phyloP scores from a whole-genome alignment of 2,329 filamentous ascomycete genomes.

The Mycosphaerelloides madeirae region DNA sequence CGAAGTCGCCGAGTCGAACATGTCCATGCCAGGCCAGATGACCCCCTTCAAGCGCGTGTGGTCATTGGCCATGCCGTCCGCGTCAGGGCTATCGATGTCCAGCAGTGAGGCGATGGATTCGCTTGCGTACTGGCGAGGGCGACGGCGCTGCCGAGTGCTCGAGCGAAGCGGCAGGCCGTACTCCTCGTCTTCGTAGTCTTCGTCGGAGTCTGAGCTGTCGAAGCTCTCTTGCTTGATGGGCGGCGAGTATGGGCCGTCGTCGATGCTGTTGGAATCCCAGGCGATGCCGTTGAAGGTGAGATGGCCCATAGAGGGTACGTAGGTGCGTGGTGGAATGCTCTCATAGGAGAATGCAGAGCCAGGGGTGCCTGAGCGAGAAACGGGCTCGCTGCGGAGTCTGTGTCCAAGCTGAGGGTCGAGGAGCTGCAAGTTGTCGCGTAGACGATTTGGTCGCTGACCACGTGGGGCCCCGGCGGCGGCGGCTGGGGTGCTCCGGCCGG shows the following conservation, averaged over 20 bases:
- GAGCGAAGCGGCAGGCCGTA: neutral
- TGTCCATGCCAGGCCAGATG: conserved; percentile 71
- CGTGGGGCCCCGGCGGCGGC: conserved; percentile 2
- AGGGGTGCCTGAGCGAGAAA: conserved; percentile 28
- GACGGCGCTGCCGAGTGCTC: conserved; percentile 2
- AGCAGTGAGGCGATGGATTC: conserved; percentile 10
- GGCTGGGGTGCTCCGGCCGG: conserved; percentile 24
- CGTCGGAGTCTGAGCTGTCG: conserved; percentile 21
- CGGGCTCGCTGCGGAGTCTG: conserved; percentile 20
- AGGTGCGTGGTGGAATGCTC: conserved; percentile 20
- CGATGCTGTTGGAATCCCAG: too few relatives aligned
- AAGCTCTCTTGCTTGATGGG: conserved; percentile 26
- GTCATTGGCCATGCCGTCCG: conserved; percentile 25
- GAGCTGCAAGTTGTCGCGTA: conserved; percentile 25
- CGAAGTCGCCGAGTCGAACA: conserved; percentile 74
- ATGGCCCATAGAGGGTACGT: conserved; percentile 35
- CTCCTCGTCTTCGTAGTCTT: conserved; percentile 20
- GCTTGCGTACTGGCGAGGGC: conserved; percentile 6
- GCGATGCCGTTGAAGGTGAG: conserved; percentile 26
- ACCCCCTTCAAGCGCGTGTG: conserved; percentile 62
- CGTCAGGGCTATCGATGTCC: conserved; percentile 26
- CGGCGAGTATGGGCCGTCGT: conserved; percentile 14
- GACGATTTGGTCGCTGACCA: conserved; percentile 9
- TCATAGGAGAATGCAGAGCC: conserved; percentile 15
- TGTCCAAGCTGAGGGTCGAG: conserved; percentile 30